Percentiles rank a stretch among this genome's conserved stretches.
phyloP scores from a whole-genome alignment of 139 green algal genomes.

The Volvox reticuliferus region DNA sequence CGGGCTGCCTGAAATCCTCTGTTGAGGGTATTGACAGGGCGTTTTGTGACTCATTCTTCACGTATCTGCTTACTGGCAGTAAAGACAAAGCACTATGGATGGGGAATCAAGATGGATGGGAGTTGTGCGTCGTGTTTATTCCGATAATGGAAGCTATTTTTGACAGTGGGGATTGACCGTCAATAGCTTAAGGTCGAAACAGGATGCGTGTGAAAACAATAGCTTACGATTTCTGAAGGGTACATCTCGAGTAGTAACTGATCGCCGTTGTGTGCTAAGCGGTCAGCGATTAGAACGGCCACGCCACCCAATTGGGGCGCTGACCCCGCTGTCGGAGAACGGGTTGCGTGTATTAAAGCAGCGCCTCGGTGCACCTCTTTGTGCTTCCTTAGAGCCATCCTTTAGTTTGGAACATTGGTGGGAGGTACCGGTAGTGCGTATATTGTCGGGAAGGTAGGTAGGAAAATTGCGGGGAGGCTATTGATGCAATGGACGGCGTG shows the following conservation, averaged over 20 bases:
- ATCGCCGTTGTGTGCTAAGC: not conserved
- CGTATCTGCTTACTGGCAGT: not conserved
- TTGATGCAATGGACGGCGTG: no score
- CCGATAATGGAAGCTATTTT: not conserved
- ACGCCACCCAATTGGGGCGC: no score
- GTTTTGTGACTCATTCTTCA: not conserved
- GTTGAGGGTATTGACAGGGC: not conserved
- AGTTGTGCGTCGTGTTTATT: not conserved
- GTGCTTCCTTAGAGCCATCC: no score
- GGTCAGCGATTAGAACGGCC: no score
- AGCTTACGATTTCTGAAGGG: not conserved
- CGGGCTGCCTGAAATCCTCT: no score
- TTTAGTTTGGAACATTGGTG: no score
- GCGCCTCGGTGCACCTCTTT: no score
- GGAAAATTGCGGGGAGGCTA: no score
- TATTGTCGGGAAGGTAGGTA: no score
- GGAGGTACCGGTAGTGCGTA: no score
- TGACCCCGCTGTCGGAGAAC: no score
- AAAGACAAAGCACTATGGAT: not conserved
- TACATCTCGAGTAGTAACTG: not conserved
- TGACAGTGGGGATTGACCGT: not conserved
- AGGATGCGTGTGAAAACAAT: not conserved
- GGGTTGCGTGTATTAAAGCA: no score
- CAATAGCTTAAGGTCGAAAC: not conserved
- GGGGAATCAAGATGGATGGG: not conserved